These are phyloP conservation scores for Emmonsiellopsis sp. DNA, from an alignment of 2,329 filamentous ascomycete species.

Conservation along the genomic window DNA sequence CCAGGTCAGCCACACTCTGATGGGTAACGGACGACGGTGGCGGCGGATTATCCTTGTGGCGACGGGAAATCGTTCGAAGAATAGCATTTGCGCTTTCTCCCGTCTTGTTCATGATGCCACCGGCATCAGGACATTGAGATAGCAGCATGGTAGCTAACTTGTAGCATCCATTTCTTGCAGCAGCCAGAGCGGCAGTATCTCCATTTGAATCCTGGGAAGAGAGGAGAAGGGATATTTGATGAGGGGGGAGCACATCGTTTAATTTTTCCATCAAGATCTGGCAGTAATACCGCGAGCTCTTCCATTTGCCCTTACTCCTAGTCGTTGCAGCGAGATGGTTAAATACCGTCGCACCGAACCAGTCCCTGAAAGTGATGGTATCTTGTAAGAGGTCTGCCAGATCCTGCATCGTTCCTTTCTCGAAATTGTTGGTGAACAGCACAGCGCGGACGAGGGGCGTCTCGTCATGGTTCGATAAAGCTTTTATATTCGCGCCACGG, in stretches of 20 bases:
- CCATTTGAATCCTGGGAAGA: constrained; percentile 78
- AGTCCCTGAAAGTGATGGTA: constrained; percentile 72
- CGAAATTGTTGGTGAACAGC: constrained; percentile 93
- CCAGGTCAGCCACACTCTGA: constrained; percentile 29
- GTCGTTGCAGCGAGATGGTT: constrained; percentile 91
- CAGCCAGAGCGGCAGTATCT: constrained; percentile 82
- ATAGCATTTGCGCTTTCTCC: constrained; percentile 79
- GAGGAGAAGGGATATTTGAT: constrained; percentile 67
- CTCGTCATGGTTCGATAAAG: constrained; percentile 63
- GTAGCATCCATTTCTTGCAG: constrained; percentile 78
- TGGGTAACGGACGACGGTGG: constrained; percentile 59
- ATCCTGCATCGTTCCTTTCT: constrained; percentile 80
- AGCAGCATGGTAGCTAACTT: constrained; percentile 59
- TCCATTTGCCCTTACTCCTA: constrained; percentile 73
- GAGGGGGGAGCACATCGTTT: constrained; percentile 64
- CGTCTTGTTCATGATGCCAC: constrained; percentile 72
- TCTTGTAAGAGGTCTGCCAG: constrained; percentile 76
- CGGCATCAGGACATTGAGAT: constrained; percentile 65
- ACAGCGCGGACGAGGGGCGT: constrained; percentile 92
- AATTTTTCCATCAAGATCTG: constrained; percentile 85
- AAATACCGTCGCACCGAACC: constrained; percentile 76
- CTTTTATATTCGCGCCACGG: constrained; percentile 65
- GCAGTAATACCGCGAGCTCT: constrained; percentile 85
- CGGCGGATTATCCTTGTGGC: constrained; percentile 55
- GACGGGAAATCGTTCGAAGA: constrained; percentile 63